These are phyloP conservation scores for Meripilus lineatus DNA, from an alignment of 1,284 basidiomycete species.

Conservation along the genomic window DNA sequence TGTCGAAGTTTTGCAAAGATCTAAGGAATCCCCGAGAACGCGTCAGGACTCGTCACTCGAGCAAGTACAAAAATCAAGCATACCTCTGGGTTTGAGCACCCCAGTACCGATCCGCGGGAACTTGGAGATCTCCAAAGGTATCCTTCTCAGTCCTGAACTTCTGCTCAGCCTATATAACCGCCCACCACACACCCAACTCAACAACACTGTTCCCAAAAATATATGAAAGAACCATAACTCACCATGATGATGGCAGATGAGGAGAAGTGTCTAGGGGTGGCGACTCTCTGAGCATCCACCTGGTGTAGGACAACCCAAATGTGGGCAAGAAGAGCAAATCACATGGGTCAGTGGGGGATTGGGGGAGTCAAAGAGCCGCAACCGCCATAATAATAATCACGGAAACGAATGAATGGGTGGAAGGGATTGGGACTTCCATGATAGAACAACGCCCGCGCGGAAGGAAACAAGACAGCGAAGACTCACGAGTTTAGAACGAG, in stretches of 20 bases:
- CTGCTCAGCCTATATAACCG: conserved; percentile 30
- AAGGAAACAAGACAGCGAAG: conserved; percentile 6
- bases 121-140: conserved; percentile 90
- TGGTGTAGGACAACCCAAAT: no score
- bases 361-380: no score
- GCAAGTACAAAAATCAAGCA: conserved; percentile 13
- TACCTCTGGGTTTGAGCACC: conserved; percentile 97
- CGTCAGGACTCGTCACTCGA: no score
- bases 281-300: conserved; percentile 22
- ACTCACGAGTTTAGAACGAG: conserved; percentile 27
- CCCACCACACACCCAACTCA: background rate
- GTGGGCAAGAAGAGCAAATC: no score
- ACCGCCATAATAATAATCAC: no score
- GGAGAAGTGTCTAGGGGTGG: conserved; percentile 29
- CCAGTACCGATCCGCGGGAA: conserved; percentile 96
- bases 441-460: no score
- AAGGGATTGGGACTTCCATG: no score
- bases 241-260: conserved; percentile 44
- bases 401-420: no score
- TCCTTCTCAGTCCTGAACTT: conserved; percentile 72
- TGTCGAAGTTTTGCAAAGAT: conserved; percentile 98
- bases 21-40: no score
- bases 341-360: conserved; percentile 29
- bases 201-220: background rate
- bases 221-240: conserved; percentile 5